phyloP scores from a whole-genome alignment of 441 rosid genomes.

The Corymbia calophylla region DNA sequence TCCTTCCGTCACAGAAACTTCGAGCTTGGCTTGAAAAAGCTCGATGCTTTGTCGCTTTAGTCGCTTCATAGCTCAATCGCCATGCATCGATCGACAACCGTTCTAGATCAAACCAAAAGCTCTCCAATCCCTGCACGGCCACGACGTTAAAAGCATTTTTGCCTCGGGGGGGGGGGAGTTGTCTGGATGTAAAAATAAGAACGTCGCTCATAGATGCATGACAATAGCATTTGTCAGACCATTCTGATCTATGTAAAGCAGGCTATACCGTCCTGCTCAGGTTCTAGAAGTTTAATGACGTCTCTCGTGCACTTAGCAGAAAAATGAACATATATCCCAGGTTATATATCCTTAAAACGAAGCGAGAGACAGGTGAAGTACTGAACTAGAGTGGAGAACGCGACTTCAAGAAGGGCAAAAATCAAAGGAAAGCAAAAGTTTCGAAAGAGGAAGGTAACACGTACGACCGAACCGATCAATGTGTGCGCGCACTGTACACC shows the following conservation, averaged over 20 bases:
- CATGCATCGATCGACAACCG: not conserved
- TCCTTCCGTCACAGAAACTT: not conserved
- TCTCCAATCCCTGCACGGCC: not conserved
- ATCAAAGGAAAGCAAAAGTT: not conserved
- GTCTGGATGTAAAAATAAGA: not conserved
- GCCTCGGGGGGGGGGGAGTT: not conserved
- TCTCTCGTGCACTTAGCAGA: not conserved
- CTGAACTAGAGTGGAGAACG: not conserved
- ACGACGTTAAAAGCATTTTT: not conserved
- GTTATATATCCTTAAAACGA: not conserved
- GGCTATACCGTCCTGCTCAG: not conserved
- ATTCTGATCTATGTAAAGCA: not conserved
- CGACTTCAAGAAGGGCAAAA: not conserved
- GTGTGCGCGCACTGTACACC: not conserved
- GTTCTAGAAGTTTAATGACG: not conserved
- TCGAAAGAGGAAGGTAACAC: not conserved
- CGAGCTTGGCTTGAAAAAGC: not conserved
- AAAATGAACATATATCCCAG: not conserved
- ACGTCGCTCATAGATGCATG: not conserved
- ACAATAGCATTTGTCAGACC: not conserved
- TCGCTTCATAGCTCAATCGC: not conserved
- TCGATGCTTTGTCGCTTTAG: not conserved
- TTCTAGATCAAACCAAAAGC: not conserved
- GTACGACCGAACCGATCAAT: not conserved
- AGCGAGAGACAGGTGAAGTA: not conserved